A percentile compares a stretch with the other conserved stretches of the same genome.
Evolutionary conservation across 2,329 filamentous ascomycete genomes (phyloP).

Genomic region (Pleoardoris graminearum): DNA sequence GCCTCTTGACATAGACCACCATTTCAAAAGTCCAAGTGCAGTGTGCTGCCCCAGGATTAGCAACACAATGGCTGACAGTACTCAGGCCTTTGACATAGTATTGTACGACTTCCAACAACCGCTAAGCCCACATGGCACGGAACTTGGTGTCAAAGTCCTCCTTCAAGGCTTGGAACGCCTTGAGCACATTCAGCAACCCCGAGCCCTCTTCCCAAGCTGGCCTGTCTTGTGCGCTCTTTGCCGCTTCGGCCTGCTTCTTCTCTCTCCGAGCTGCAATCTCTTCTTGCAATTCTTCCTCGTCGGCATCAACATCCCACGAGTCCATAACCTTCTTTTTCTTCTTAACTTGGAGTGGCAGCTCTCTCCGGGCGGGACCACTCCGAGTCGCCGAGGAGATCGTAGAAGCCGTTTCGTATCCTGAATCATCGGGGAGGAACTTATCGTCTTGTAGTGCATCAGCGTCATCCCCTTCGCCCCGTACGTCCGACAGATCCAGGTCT

Average conservation of each 20-base stretch:
- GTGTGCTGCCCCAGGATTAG: too few species aligned
- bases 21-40: too few species aligned
- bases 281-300: conserved; percentile 43
- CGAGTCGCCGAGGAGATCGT: conserved; percentile 31
- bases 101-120: too few species aligned
- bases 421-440: conserved; percentile 34
- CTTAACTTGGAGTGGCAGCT: conserved; percentile 39
- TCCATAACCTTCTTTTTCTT: conserved; percentile 48
- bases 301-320: conserved; percentile 46
- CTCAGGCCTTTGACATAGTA: too few species aligned
- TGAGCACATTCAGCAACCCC: conserved; percentile 60
- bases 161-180: conserved; percentile 61
- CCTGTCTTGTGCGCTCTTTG: conserved; percentile 22
- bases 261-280: conserved; percentile 33
- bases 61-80: too few species aligned
- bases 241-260: conserved; percentile 27
- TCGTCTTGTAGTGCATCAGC: conserved; percentile 53
- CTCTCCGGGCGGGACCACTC: conserved; percentile 30
- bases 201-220: conserved; percentile 51
- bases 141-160: conserved; percentile 68
- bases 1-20: too few species aligned
- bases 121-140: conserved; percentile 61
- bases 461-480: conserved; percentile 56
- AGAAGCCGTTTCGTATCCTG: conserved; percentile 31
- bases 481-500: conserved; percentile 56